Base-by-base conservation (phyloP, 2,329 filamentous ascomycete species). In the Cladophialophora yegresii region DNA sequence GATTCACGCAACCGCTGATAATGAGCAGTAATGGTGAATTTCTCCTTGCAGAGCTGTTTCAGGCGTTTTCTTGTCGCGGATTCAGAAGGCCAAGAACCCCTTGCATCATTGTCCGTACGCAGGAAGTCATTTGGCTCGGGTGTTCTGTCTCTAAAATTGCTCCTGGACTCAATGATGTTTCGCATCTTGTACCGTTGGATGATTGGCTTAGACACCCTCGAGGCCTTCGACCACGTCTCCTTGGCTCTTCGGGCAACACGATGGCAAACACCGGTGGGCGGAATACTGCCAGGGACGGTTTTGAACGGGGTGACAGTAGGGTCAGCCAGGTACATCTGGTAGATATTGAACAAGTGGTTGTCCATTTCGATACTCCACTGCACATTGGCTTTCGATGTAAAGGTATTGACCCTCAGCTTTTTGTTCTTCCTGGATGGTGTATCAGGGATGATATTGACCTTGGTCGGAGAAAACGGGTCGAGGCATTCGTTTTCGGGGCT, bases 251-350 rank as follows among this genome's bases (percentile, higher is more conserved):
- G 80, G 4, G 85, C 84, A 40, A 89, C 85, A 62, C 85, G 83
- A 70, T 86, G 82, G 68, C 86, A 88, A 28, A 88, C 84, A 20
- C 86, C 86, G 58, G 88, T 81, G 10, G 86, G 86, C 43, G 86
- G 86, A 36, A 84, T 80, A 50, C 83, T 85, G 55, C 86, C 86
- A 2, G 86, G 86, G 0, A 87, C 80, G 76, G 85, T 86, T 72
- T 88, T 88, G 79, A 88, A 88, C 0, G 86, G 86, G 1, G 86
- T 89, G 54, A 88, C 82, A 3, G 83, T 85, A 22, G 86, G 86
- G 73, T 88, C 85, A 66, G 86, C 84, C n/a, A 88, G 77, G 72
- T 87, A 88, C 59, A 82, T 79, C 76, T 87, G 84, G 75, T 87
- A 89, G 8, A 84, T 86, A 72, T 85, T 83, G 86, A 86, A 88